Evolutionary conservation across 768 basidiomycete species (phyloP), one percentile per base, ranked within the genome.

Genomic region (Lentinula sp.): DNA sequence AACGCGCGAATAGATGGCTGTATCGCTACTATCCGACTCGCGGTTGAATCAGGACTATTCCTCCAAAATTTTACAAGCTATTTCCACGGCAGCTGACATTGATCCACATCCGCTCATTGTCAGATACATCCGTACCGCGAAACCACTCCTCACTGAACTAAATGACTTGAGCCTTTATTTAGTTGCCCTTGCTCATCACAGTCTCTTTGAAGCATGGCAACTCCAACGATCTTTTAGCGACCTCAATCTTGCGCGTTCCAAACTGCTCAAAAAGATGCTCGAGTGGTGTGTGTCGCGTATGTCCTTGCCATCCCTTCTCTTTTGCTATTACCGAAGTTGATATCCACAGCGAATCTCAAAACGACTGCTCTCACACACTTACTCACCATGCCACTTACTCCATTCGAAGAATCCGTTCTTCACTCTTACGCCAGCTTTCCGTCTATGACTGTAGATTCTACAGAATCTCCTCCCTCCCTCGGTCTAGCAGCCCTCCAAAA

Each of bases 11-110:
- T 39, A 91, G 90, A 80, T 77, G 62, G 91, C 89, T 0, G 83
- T 93, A 13, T 81, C 86, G 18, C 76, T 88, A 35, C 82, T 94
- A 31, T 84, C 87, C 1, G 91, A 93, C 69, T 77, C 80, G 11
- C 86, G 92, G 16, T 72, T 94, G 18, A 88, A 88, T 62, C 80
- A 83, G 64, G 90, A 93, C 69, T 87, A 87, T 67, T 79, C 87
- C 10, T 87, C 91, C 31, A 93, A 93, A 72, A 86, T 93, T 32
- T 70, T 93, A 3, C 83, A 85, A 64, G 85, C 87, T 7, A 80
- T 89, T 34, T 80, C 82, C 3, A 71, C 80, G 4, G 67, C 77
- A 1, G 72, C 83, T 13, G 70, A 67, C 40, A 66, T 77, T 39
- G 69, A 84, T 48, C 68, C 86, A 0, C 71, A 78, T 32, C 70